These are phyloP conservation scores for Albugo candida DNA, from an alignment of 352 stramenopile genomes.

Conservation along the genomic window DNA sequence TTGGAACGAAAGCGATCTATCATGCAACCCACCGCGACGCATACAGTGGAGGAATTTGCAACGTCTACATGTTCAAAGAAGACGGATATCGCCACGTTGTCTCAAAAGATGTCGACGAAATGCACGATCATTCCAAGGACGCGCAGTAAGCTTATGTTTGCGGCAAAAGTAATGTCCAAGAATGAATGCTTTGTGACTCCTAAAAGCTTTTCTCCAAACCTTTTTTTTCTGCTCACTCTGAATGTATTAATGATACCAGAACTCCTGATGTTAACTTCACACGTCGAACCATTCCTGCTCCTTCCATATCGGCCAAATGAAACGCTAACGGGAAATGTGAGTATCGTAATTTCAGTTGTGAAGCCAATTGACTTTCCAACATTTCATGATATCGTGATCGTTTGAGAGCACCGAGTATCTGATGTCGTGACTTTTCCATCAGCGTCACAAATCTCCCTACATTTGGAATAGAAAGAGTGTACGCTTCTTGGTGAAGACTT, in stretches of 20 bases:
- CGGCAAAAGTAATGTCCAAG: too few species aligned
- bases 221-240: too few species aligned
- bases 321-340: conserved; percentile 32
- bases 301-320: conserved; percentile 45
- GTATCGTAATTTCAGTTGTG: conserved; percentile 29
- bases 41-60: conserved; percentile 93
- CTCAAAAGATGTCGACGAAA: conserved; percentile 94
- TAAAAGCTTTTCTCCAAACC: too few species aligned
- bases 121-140: conserved; percentile 80
- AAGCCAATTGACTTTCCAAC: conserved; percentile 32
- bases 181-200: too few species aligned
- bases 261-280: conserved; percentile 35
- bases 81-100: conserved; percentile 94
- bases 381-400: conserved; percentile 40
- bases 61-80: conserved; percentile 95
- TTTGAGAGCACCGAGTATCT: conserved; percentile 22
- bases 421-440: conserved; percentile 29
- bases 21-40: conserved; percentile 98
- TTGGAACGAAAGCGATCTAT: conserved; percentile 98
- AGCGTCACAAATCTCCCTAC: conserved; percentile 32
- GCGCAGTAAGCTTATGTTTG: not conserved
- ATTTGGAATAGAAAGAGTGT: conserved; percentile 28
- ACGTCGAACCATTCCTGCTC: conserved; percentile 21
- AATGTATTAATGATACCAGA: conserved; percentile 15
- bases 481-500: conserved; percentile 23